Conservation (phyloP, 1,139 yeast species). For the Debaryomyces singareniensis region DNA sequence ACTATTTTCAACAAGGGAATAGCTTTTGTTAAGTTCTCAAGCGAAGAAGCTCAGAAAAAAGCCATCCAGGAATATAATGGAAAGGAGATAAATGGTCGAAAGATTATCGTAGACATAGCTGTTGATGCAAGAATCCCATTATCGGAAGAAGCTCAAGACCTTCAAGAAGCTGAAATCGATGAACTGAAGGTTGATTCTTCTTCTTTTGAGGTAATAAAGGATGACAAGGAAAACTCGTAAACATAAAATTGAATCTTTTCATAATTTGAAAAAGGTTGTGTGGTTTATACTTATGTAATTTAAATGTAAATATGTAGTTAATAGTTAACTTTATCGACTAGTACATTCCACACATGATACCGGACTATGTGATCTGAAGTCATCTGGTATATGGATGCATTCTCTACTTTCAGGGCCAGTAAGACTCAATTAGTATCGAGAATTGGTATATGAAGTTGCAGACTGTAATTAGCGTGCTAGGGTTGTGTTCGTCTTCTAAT, state of each 20-base stretch:
- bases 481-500: too few relatives aligned
- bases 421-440: too few relatives aligned
- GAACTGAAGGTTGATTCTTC: constrained; percentile 1
- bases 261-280: constrained; percentile 3
- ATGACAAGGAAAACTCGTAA: constrained; percentile 2
- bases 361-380: too few relatives aligned
- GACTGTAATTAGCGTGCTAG: too few relatives aligned
- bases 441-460: too few relatives aligned
- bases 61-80: constrained; percentile 52
- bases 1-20: constrained; percentile 53
- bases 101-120: constrained; percentile 51
- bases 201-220: neutral
- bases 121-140: constrained; percentile 38
- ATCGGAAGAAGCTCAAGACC: constrained; percentile 7
- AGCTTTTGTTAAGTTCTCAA: constrained; percentile 52
- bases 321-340: constrained; percentile 2
- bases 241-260: constrained; percentile 2
- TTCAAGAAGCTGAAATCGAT: constrained; percentile 3
- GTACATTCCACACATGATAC: too few relatives aligned
- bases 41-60: constrained; percentile 40
- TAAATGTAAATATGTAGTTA: constrained; percentile 2
- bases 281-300: constrained; percentile 4
- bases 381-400: too few relatives aligned
- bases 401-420: too few relatives aligned
- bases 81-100: constrained; percentile 45